Evolutionary conservation across 2,329 filamentous ascomycete species (phyloP), one percentile per base, ranked within the genome.

Genomic region (Ophiostoma ulmi): DNA sequence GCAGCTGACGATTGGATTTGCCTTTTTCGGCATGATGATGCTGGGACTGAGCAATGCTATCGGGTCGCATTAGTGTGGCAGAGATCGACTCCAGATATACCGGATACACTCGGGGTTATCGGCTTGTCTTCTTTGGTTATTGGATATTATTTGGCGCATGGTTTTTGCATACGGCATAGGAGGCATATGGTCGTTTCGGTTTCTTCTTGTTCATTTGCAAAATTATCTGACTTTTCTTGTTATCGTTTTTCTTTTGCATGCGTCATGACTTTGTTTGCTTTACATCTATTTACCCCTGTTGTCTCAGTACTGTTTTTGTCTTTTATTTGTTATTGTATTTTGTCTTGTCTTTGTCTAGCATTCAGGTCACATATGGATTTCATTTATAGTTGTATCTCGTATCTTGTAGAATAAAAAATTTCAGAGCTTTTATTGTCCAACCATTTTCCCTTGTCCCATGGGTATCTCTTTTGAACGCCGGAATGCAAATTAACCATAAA

Each of bases 31-130:
- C 1, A 98, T 98, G 94, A 88, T 88, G 0, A 81, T 98, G 71
- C 83, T 99, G 80, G 94, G 94, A 0, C 74, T 95, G 69, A 97
- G 92, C 79, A 93, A 89, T 80, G 93, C 94, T 52, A 83, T 97
- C 74, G 94, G 92, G n/a, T 88, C 67, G 26, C 82, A 83, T 72
- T 83, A 48, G 72, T 17, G n/a, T 4, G n/a, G 48, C 48, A 8
- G 48, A 14, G 48, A 2, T 14, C 14, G 20, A 55, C 17, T 39
- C 38, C 7, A n/a, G 17, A 48, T 48, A 20, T n/a, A 7, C 44
- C 44, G 8, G 20, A n/a, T 20, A 48, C 44, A 10, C 44, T 6
- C 44, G n/a, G 44, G 44, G n/a, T 10, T 8, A n/a, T 44, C 20
- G 17, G 31, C 13, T 7, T 20, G 26, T 63, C 8, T 58, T 26